These are phyloP conservation scores for Fusarium paranaense DNA, from an alignment of 2,329 filamentous ascomycete genomes.

Conservation along the genomic window DNA sequence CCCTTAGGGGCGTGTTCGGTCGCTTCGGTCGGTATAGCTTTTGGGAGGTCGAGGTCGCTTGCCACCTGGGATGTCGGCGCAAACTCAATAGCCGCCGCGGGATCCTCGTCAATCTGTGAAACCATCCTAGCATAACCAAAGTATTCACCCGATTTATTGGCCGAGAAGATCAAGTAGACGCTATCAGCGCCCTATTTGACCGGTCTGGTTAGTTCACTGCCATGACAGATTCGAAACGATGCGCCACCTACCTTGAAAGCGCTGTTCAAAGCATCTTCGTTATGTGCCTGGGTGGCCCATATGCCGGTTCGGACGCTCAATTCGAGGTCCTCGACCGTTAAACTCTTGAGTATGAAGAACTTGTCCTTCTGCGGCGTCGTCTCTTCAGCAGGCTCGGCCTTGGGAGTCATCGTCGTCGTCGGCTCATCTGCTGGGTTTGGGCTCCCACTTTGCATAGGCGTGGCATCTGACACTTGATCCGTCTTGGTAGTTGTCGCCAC, in stretches of 20 bases:
- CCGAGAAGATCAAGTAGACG: conserved; percentile 94
- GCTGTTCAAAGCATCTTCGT: conserved; percentile 84
- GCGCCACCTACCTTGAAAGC: conserved; percentile 77
- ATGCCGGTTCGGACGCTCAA: conserved; percentile 87
- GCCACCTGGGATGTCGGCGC: conserved; percentile 71
- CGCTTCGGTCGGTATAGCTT: conserved; percentile 82
- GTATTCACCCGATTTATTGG: conserved; percentile 97
- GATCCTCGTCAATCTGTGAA: conserved; percentile 84
- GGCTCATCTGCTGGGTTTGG: conserved; percentile 14
- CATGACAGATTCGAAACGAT: neutral
- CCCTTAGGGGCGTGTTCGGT: conserved; percentile 84
- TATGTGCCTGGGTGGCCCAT: conserved; percentile 96
- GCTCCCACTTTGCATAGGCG: conserved; percentile 2
- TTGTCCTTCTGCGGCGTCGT: conserved; percentile 67
- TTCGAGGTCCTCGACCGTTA: conserved; percentile 91
- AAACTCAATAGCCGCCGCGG: conserved; percentile 75
- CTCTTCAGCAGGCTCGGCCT: conserved; percentile 12
- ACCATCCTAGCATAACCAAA: conserved; percentile 94
- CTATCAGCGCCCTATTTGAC: conserved; percentile 75
- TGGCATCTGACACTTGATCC: conserved; percentile 22
- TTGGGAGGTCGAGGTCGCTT: conserved; percentile 75
- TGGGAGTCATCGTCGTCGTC: neutral
- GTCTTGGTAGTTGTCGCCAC: conserved; percentile 47
- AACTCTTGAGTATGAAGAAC: conserved; percentile 93
- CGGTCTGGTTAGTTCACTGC: conserved; percentile 4